A percentile compares a stretch with the other conserved stretches of the same genome.
Evolutionary conservation across 345 rosid genomes (phyloP).

Genomic region (Syzygium oleosum): DNA sequence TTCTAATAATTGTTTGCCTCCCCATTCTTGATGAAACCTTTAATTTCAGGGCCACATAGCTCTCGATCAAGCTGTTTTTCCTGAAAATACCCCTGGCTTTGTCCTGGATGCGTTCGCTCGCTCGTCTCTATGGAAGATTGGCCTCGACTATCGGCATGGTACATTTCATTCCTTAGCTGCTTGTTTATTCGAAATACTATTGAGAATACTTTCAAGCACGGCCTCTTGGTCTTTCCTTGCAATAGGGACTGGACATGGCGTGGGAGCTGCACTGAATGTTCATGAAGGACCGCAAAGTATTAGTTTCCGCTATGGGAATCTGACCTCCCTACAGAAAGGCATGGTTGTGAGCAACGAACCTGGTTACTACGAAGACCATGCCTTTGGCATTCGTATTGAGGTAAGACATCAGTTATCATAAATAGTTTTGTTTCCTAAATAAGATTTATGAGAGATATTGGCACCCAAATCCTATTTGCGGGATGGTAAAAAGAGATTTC

Average conservation of each 20-base stretch:
- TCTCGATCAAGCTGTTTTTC: conserved; percentile 89
- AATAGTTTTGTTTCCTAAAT: neutral
- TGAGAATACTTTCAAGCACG: neutral
- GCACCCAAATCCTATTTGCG: neutral
- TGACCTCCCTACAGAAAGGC: conserved; percentile 68
- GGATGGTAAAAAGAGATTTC: neutral
- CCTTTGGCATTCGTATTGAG: conserved; percentile 97
- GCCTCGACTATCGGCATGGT: conserved; percentile 98
- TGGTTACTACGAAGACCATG: conserved; percentile 94
- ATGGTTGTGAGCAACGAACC: conserved; percentile 99
- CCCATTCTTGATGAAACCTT: neutral
- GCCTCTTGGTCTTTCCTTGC: conserved; percentile 6
- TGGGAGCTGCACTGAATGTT: conserved; percentile 92
- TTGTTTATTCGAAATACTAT: neutral
- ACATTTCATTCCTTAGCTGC: conserved; percentile 4
- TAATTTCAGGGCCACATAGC: conserved; percentile 90
- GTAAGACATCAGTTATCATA: conserved; percentile 16
- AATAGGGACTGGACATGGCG: conserved; percentile 95
- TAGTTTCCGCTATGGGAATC: conserved; percentile 82
- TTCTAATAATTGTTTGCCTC: neutral
- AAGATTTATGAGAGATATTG: neutral
- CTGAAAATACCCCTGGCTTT: conserved; percentile 91
- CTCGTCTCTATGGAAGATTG: conserved; percentile 85
- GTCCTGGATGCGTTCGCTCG: conserved; percentile 93
- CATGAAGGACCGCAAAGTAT: conserved; percentile 99